These are phyloP conservation scores for Neurospora sp. DNA, from an alignment of 495 filamentous ascomycete species.

Conservation along the genomic window DNA sequence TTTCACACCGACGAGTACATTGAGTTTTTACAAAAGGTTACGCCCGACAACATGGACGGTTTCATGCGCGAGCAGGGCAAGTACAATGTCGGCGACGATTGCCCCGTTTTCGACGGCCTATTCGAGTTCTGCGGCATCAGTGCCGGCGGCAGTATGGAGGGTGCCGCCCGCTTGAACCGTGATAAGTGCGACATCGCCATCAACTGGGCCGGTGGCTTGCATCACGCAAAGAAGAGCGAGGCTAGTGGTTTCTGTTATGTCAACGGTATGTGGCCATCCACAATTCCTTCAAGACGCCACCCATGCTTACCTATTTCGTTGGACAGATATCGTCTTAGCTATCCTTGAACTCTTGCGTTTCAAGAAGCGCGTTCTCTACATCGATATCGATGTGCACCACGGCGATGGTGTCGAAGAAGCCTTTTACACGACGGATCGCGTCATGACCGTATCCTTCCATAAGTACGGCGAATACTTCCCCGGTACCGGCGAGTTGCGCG, in stretches of 20 bases:
- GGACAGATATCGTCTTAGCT: constrained; percentile 84
- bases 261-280: constrained; percentile 54
- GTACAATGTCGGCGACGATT: constrained; percentile 97
- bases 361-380: constrained; percentile 87
- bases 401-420: constrained; percentile 96
- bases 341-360: constrained; percentile 82
- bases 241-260: constrained; percentile 96
- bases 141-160: constrained; percentile 95
- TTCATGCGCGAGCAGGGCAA: constrained; percentile 88
- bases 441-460: constrained; percentile 94
- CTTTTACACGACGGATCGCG: constrained; percentile 91
- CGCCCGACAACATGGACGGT: constrained; percentile 95
- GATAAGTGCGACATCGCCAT: constrained; percentile 96
- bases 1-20: constrained; percentile 99
- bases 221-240: constrained; percentile 91
- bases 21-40: constrained; percentile 92
- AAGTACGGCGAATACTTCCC: constrained; percentile 99
- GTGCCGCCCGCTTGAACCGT: constrained; percentile 81
- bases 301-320: constrained; percentile 1
- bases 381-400: constrained; percentile 97
- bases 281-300: background rate
- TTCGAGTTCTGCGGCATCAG: constrained; percentile 98
- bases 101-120: constrained; percentile 93
- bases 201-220: constrained; percentile 98
- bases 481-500: constrained; percentile 89